Conservation (phyloP, 2,329 filamentous ascomycete genomes). For the Cladobotryum protrusum region DNA sequence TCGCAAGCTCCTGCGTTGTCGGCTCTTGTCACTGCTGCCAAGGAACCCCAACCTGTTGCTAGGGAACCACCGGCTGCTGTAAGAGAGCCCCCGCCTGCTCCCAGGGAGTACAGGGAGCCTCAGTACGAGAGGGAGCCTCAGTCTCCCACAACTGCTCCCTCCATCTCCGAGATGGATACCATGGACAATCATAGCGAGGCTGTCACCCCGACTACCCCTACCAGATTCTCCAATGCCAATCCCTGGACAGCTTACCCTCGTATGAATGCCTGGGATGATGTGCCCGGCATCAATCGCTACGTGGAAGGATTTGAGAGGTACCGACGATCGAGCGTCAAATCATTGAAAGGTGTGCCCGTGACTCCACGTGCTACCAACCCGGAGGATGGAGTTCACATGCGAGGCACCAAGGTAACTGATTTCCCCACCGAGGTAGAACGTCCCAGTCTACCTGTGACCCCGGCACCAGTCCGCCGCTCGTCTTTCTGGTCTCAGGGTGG, state of each 20-base stretch:
- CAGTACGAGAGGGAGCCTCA: constrained; percentile 11
- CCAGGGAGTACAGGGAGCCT: constrained; percentile 11
- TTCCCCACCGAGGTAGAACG: constrained; percentile 79
- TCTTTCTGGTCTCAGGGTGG: constrained; percentile 56
- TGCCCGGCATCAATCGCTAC: constrained; percentile 82
- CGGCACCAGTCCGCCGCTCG: constrained; percentile 66
- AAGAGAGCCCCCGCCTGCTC: constrained; percentile 16
- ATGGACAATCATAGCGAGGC: constrained; percentile 29
- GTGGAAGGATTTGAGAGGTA: constrained; percentile 69
- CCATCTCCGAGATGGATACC: constrained; percentile 27
- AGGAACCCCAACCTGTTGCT: constrained; percentile 5
- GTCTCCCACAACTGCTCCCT: constrained; percentile 7
- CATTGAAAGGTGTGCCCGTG: constrained; percentile 1
- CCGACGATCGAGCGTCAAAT: constrained; percentile 32
- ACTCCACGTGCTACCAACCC: background rate
- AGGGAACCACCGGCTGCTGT: constrained; percentile 10
- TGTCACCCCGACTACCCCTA: constrained; percentile 43
- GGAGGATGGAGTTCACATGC: constrained; percentile 16
- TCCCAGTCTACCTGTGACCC: constrained; percentile 85
- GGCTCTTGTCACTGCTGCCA: background rate
- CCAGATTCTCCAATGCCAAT: constrained; percentile 42
- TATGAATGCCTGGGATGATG: constrained; percentile 87
- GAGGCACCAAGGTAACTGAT: constrained; percentile 68
- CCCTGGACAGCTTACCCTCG: constrained; percentile 70
- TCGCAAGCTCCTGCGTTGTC: constrained; percentile 2